These are phyloP conservation scores for Cryptosporidium andersoni DNA, from an alignment of 169 alveolate species.

Conservation along the genomic window DNA sequence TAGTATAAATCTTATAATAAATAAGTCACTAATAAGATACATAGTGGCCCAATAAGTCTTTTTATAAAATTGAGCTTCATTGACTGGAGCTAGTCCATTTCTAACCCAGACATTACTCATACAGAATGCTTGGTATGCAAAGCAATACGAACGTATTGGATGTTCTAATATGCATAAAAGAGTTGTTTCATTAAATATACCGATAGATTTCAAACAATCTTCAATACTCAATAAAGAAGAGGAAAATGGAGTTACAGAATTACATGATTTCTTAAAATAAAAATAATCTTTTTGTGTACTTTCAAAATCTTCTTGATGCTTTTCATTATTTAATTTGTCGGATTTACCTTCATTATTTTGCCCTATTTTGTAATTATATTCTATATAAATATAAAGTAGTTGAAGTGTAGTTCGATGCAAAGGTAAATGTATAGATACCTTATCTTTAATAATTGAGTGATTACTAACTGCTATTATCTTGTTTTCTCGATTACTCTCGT, in stretches of 20 bases:
- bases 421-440: slow-evolving; percentile 47
- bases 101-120: slow-evolving; percentile 18
- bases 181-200: slow-evolving; percentile 6
- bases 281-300: neutral
- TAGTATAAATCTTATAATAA: slow-evolving; percentile 13
- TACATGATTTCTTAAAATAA: neutral
- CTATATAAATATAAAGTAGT: slow-evolving; percentile 12
- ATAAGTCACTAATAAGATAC: slow-evolving; percentile 22
- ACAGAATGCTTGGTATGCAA: slow-evolving; percentile 39
- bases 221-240: too few species aligned
- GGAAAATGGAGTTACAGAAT: too few species aligned
- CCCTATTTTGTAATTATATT: neutral
- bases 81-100: slow-evolving; percentile 13
- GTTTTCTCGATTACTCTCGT: neutral
- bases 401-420: slow-evolving; percentile 18
- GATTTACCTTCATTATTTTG: too few species aligned
- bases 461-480: neutral
- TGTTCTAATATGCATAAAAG: slow-evolving; percentile 27
- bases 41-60: slow-evolving; percentile 56
- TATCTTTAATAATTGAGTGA: neutral
- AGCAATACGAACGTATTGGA: slow-evolving; percentile 46
- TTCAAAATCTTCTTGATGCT: neutral
- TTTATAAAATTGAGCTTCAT: slow-evolving; percentile 63
- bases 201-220: neutral
- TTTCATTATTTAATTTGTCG: too few species aligned